These are phyloP conservation scores for Russula sp. DNA, from an alignment of 768 basidiomycete species.

Conservation along the genomic window DNA sequence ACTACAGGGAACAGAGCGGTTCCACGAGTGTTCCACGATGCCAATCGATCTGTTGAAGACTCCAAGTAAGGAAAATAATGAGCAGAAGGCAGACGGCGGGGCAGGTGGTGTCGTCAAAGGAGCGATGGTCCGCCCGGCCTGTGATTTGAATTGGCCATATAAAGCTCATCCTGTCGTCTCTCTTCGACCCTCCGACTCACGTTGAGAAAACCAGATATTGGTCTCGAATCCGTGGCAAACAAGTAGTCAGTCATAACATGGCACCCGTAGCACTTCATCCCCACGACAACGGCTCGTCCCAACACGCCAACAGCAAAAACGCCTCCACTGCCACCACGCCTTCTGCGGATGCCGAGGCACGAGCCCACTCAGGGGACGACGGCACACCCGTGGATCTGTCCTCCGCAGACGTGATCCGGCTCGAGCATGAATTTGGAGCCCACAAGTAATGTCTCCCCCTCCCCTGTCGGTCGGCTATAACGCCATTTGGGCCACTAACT, in stretches of 20 bases:
- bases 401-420: slow-evolving; percentile 68
- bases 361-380: not conserved
- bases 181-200: not conserved
- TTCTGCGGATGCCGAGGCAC: slow-evolving; percentile 7
- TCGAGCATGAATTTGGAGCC: slow-evolving; percentile 80
- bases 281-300: slow-evolving; percentile 10
- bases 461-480: not conserved
- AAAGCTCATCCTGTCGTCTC: not conserved
- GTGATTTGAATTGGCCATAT: not conserved
- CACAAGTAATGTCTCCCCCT: slow-evolving; percentile 71
- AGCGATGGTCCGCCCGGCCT: slow-evolving; percentile 17
- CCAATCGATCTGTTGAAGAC: not conserved
- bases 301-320: slow-evolving; percentile 27
- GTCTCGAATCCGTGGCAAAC: not conserved
- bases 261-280: slow-evolving; percentile 24
- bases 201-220: not conserved
- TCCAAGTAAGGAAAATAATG: not conserved
- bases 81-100: not conserved
- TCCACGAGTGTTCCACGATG: too few species aligned
- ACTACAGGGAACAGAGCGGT: not conserved
- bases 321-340: slow-evolving; percentile 14
- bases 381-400: slow-evolving; percentile 39
- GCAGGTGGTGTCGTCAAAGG: not conserved
- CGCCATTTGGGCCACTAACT: not conserved
- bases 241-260: slow-evolving; percentile 10